Evolutionary conservation across 257 asterid genomes (phyloP).

Genomic region (Solanum dulcamara): DNA sequence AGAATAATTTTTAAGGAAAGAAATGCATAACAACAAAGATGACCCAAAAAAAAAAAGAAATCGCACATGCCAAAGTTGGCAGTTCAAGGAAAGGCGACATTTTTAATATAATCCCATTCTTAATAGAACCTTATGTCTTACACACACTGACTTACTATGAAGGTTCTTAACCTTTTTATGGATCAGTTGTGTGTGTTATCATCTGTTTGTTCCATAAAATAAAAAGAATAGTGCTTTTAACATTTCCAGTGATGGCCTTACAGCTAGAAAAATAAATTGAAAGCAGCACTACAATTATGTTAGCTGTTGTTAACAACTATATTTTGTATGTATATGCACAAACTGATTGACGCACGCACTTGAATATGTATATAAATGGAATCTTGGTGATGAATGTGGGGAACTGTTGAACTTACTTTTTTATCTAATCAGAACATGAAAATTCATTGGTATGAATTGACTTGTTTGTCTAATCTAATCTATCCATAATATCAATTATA

Average conservation of each 20-base stretch:
- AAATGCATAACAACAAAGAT: not conserved
- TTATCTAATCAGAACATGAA: not conserved
- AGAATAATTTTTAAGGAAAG: not conserved
- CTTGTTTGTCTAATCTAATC: not conserved
- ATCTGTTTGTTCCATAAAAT: not conserved
- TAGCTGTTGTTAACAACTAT: not conserved
- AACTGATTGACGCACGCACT: not conserved
- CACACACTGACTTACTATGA: not conserved
- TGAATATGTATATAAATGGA: not conserved
- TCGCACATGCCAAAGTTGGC: not conserved
- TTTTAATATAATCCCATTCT: not conserved
- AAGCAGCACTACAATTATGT: not conserved
- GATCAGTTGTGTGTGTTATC: not conserved
- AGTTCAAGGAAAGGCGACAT: not conserved
- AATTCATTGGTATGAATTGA: not conserved
- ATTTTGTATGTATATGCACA: not conserved
- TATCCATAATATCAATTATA: not conserved
- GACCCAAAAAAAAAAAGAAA: not conserved
- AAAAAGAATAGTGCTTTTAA: not conserved
- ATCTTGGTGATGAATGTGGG: not conserved
- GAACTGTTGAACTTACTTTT: not conserved
- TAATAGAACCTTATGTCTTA: not conserved
- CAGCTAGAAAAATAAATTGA: not conserved
- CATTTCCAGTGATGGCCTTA: not conserved
- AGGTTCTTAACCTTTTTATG: not conserved